Conservation (phyloP, 352 stramenopile species). For the Phytophthora fragariae region DNA sequence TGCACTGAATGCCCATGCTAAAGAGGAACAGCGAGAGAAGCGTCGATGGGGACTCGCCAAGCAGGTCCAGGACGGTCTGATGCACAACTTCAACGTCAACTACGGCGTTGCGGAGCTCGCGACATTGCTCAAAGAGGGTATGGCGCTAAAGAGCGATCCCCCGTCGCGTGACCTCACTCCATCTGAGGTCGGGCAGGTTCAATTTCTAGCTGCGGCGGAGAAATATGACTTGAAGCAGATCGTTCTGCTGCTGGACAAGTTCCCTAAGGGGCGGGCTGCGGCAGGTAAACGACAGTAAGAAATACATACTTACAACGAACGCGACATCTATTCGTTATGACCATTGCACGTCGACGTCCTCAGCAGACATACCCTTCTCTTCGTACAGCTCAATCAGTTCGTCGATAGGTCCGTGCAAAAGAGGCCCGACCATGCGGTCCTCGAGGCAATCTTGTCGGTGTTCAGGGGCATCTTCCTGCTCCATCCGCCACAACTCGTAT, state of each 20-base stretch:
- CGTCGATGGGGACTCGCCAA: slow-evolving; percentile 78
- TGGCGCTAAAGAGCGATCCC: slow-evolving; percentile 45
- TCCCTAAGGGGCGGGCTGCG: slow-evolving; percentile 59
- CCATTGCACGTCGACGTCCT: slow-evolving; percentile 54
- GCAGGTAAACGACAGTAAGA: slow-evolving; percentile 28
- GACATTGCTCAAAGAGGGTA: slow-evolving; percentile 65
- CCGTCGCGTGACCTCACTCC: slow-evolving; percentile 39
- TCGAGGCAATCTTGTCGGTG: slow-evolving; percentile 48
- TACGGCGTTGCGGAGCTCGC: slow-evolving; percentile 74
- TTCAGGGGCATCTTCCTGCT: slow-evolving; percentile 63
- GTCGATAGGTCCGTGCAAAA: slow-evolving; percentile 58
- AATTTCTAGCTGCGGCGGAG: slow-evolving; percentile 71
- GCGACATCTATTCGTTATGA: slow-evolving; percentile 19
- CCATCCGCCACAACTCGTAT: slow-evolving; percentile 76
- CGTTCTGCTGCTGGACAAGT: slow-evolving; percentile 67
- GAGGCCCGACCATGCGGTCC: slow-evolving; percentile 48
- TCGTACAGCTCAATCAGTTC: slow-evolving; percentile 65
- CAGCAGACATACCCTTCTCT: slow-evolving; percentile 51
- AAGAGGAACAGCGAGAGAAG: slow-evolving; percentile 73
- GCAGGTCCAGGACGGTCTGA: slow-evolving; percentile 71
- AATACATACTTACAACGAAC: neutral
- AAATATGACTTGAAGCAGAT: slow-evolving; percentile 85
- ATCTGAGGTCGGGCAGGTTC: slow-evolving; percentile 63
- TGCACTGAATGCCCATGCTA: slow-evolving; percentile 49
- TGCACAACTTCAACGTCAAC: slow-evolving; percentile 79